A percentile compares a stretch with the other conserved stretches of the same genome.
Conservation (phyloP, 371 early-diverging fungal species). For the Rhizomucor pusillus region DNA sequence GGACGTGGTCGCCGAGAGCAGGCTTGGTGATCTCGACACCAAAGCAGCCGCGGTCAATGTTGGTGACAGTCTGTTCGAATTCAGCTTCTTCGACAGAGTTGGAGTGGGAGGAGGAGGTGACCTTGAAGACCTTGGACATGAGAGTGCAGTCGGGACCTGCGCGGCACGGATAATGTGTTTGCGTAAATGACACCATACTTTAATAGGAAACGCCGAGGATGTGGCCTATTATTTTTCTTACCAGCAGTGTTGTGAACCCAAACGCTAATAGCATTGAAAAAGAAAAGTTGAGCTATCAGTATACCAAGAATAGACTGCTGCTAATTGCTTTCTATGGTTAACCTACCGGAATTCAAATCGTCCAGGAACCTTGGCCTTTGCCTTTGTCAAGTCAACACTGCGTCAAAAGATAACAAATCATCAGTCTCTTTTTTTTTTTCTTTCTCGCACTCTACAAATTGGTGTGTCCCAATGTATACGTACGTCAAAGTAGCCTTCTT, state of each 20-base stretch:
- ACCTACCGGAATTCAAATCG: constrained; percentile 51
- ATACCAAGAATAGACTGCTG: neutral
- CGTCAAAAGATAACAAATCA: neutral
- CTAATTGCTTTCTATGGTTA: neutral
- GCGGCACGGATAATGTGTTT: neutral
- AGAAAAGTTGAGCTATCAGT: constrained; percentile 5
- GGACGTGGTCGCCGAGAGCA: constrained; percentile 26
- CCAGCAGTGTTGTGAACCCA: constrained; percentile 28
- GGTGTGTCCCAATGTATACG: neutral
- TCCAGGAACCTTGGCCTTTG: constrained; percentile 34
- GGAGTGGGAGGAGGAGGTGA: constrained; percentile 31
- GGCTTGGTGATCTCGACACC: constrained; percentile 40
- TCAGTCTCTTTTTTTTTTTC: neutral
- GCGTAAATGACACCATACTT: neutral
- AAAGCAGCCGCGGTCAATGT: constrained; percentile 49
- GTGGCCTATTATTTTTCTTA: constrained; percentile 4
- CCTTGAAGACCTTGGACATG: constrained; percentile 51
- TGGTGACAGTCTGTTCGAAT: constrained; percentile 19
- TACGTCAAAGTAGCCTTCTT: constrained; percentile 44
- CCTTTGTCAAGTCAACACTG: constrained; percentile 45
- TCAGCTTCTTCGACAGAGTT: constrained; percentile 36
- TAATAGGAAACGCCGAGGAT: too few species aligned
- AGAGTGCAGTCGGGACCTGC: constrained; percentile 45
- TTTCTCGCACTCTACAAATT: neutral
- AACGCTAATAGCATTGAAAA: constrained; percentile 7